A percentile compares a stretch with the other conserved stretches of the same genome.
These are phyloP conservation scores for Crithidia mellificae DNA, from an alignment of 208 protist genomes.

Conservation along the genomic window DNA sequence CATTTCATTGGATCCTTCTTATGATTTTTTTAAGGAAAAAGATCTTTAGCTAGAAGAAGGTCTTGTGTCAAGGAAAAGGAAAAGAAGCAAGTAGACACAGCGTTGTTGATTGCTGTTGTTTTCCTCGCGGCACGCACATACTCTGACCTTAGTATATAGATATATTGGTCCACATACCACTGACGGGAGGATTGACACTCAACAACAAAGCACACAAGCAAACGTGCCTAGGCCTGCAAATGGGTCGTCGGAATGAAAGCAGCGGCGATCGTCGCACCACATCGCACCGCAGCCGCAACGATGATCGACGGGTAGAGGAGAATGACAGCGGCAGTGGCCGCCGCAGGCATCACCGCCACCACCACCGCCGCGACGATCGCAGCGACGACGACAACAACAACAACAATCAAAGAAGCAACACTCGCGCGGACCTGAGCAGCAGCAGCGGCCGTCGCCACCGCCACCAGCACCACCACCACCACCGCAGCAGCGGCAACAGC, in stretches of 20 bases:
- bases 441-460: constrained; percentile 1
- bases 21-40: too few relatives aligned
- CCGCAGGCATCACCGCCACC: background rate
- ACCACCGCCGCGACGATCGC: background rate
- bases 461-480: constrained; percentile 6
- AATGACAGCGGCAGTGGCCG: constrained; percentile 19
- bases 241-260: constrained; percentile 23
- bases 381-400: background rate
- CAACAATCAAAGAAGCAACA: background rate
- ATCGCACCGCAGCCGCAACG: constrained; percentile 12
- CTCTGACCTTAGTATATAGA: too few relatives aligned
- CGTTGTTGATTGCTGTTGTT: too few relatives aligned
- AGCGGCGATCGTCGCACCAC: background rate
- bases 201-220: background rate
- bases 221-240: background rate
- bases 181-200: too few relatives aligned
- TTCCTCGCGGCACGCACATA: too few relatives aligned
- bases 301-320: too few relatives aligned
- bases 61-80: too few relatives aligned
- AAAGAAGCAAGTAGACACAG: too few relatives aligned
- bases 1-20: too few relatives aligned
- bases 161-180: too few relatives aligned
- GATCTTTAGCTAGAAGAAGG: too few relatives aligned
- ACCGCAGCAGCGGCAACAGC: background rate
- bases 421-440: background rate